Conservation (phyloP, 148 eudicot species). For the Cornus kousa region DNA sequence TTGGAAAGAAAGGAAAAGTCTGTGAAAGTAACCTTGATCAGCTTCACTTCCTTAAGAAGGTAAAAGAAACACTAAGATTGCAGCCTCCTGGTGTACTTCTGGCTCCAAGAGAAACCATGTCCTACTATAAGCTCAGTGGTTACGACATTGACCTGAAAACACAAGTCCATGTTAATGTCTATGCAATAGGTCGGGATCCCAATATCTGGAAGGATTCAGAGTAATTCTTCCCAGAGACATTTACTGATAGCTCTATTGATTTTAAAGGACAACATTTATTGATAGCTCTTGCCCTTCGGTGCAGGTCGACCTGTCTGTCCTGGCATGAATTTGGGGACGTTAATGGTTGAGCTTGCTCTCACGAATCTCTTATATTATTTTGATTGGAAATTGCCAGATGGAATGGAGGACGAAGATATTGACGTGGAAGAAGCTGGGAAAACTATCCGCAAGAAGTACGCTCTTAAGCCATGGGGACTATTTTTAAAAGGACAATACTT, state of each 20-base stretch:
- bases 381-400: background rate
- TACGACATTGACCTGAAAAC: background rate
- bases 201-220: background rate
- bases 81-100: background rate
- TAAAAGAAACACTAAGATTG: background rate
- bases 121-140: background rate
- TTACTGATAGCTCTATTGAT: background rate
- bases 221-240: background rate
- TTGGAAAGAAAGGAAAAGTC: background rate
- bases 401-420: background rate
- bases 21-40: background rate
- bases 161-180: background rate
- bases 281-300: background rate
- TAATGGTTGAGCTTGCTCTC: background rate
- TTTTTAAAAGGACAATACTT: too few relatives aligned
- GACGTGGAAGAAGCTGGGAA: background rate
- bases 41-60: background rate
- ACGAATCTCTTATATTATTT: background rate
- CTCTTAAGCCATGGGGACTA: background rate
- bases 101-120: background rate
- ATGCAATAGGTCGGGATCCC: background rate
- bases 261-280: background rate
- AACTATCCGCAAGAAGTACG: background rate
- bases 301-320: background rate
- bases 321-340: background rate